These are phyloP conservation scores for Cyberlindnera amylophila DNA, from an alignment of 805 yeast genomes.

Conservation along the genomic window DNA sequence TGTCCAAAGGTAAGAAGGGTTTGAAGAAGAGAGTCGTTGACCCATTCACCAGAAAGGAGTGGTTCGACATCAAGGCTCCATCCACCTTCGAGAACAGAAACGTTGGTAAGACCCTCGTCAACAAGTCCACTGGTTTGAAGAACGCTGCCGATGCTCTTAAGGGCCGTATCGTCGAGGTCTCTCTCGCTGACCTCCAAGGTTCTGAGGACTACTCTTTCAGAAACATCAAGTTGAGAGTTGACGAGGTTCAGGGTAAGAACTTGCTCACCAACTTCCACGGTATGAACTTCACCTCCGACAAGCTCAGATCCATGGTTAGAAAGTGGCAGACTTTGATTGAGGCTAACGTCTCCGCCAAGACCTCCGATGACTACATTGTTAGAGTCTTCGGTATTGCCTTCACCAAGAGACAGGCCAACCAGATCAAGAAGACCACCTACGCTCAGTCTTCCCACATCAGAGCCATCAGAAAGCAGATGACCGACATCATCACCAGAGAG, in stretches of 20 bases:
- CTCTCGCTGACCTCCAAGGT: conserved; percentile 96
- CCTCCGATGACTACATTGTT: conserved; percentile 94
- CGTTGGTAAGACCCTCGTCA: conserved; percentile 97
- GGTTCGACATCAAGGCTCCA: conserved; percentile 99
- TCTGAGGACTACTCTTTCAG: conserved; percentile 98
- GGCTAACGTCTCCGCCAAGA: conserved; percentile 97
- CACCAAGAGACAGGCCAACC: conserved; percentile 97
- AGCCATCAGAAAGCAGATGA: conserved; percentile 79
- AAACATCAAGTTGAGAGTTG: conserved; percentile 96
- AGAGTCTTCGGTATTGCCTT: conserved; percentile 96
- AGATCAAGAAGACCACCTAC: conserved; percentile 95
- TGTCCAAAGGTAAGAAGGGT: conserved; percentile 89
- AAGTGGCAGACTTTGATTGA: conserved; percentile 99
- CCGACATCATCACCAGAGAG: conserved; percentile 94
- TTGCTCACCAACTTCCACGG: conserved; percentile 99
- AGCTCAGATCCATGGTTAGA: conserved; percentile 95
- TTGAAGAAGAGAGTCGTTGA: conserved; percentile 98
- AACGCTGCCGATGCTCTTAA: conserved; percentile 97
- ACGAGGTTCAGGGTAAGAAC: conserved; percentile 98
- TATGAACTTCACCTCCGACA: conserved; percentile 95
- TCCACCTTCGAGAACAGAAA: conserved; percentile 97
- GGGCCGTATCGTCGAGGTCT: conserved; percentile 96
- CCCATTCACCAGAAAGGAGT: conserved; percentile 98
- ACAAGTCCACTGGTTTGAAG: conserved; percentile 97
- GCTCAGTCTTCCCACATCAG: conserved; percentile 98